These are phyloP conservation scores for Parastagonospora nodorum DNA, from an alignment of 2,329 filamentous ascomycete species.

Conservation along the genomic window DNA sequence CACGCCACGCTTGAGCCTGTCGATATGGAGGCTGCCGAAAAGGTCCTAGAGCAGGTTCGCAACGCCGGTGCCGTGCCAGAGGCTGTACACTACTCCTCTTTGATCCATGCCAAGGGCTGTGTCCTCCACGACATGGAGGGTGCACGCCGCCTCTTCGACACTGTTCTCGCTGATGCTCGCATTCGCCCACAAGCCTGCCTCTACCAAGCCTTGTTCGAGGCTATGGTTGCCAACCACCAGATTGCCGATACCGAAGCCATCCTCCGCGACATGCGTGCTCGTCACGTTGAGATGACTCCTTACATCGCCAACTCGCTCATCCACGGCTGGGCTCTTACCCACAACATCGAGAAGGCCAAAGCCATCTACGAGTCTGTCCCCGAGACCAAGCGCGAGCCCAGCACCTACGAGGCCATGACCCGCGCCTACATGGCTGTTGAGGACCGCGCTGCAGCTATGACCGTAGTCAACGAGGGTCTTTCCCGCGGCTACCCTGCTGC, in stretches of 20 bases:
- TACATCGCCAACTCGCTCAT: conserved; percentile 99
- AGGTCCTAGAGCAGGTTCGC: conserved; percentile 78
- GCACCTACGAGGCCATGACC: conserved; percentile 99
- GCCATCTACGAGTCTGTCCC: conserved; percentile 80
- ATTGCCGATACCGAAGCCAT: conserved; percentile 73
- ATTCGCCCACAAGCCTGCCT: conserved; percentile 80
- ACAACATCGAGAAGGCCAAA: conserved; percentile 78
- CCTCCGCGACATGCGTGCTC: conserved; percentile 74
- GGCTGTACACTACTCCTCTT: conserved; percentile 91
- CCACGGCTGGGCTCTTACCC: conserved; percentile 89
- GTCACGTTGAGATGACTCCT: conserved; percentile 82
- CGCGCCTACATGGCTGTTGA: conserved; percentile 86
- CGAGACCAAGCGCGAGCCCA: conserved; percentile 83
- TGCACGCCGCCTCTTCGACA: conserved; percentile 80
- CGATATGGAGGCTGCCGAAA: conserved; percentile 85
- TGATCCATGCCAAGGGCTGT: conserved; percentile 95
- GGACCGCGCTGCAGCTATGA: conserved; percentile 75
- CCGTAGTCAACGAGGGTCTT: conserved; percentile 87
- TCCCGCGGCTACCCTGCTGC: conserved; percentile 87
- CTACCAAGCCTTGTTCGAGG: conserved; percentile 96
- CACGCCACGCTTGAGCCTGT: conserved; percentile 92
- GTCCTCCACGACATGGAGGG: conserved; percentile 89
- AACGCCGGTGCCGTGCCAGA: conserved; percentile 77
- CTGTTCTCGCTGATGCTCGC: conserved; percentile 69
- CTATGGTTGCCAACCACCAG: conserved; percentile 92